phyloP scores from a whole-genome alignment of 176 grass and related monocot species.

The Zea luxurians region DNA sequence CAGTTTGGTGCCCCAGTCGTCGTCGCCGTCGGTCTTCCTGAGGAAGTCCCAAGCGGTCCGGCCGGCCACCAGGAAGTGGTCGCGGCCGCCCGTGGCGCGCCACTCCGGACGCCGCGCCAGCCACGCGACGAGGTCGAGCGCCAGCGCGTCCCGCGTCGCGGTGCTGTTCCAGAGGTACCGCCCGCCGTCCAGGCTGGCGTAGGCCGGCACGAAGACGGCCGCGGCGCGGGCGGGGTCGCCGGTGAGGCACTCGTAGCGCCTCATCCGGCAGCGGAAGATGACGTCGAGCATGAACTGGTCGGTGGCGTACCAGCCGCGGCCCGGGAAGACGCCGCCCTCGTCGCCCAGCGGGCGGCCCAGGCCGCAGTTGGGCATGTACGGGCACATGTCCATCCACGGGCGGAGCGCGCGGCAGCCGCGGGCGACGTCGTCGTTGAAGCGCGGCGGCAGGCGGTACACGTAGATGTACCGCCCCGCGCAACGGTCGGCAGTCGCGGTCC shows the following conservation, averaged over 20 bases:
- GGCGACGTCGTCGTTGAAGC: slow-evolving; percentile 65
- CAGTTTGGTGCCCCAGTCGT: slow-evolving; percentile 52
- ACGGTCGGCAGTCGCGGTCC: slow-evolving; percentile 11
- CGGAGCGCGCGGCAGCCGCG: slow-evolving; percentile 54
- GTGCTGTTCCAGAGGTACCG: slow-evolving; percentile 45
- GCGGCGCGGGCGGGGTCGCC: slow-evolving; percentile 41
- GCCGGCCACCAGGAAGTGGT: slow-evolving; percentile 58
- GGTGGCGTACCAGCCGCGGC: slow-evolving; percentile 64
- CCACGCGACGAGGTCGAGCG: slow-evolving; percentile 48
- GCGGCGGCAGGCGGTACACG: slow-evolving; percentile 55
- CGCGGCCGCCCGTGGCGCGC: slow-evolving; percentile 46
- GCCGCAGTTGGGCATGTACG: slow-evolving; percentile 60
- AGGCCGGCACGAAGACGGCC: slow-evolving; percentile 76
- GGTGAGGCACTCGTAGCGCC: slow-evolving; percentile 66
- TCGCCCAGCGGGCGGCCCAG: slow-evolving; percentile 47
- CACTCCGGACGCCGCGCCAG: slow-evolving; percentile 50
- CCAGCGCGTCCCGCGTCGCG: slow-evolving; percentile 46
- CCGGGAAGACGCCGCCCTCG: slow-evolving; percentile 42
- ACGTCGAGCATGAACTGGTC: slow-evolving; percentile 81
- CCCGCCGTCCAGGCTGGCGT: slow-evolving; percentile 65
- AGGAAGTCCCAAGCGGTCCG: slow-evolving; percentile 66
- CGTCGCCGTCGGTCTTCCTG: slow-evolving; percentile 25
- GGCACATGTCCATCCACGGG: slow-evolving; percentile 69
- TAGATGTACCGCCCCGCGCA: slow-evolving; percentile 73
- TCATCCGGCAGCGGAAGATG: slow-evolving; percentile 70